Evolutionary conservation across 106 monocot genomes (phyloP).

Genomic region (Allium cepa): DNA sequence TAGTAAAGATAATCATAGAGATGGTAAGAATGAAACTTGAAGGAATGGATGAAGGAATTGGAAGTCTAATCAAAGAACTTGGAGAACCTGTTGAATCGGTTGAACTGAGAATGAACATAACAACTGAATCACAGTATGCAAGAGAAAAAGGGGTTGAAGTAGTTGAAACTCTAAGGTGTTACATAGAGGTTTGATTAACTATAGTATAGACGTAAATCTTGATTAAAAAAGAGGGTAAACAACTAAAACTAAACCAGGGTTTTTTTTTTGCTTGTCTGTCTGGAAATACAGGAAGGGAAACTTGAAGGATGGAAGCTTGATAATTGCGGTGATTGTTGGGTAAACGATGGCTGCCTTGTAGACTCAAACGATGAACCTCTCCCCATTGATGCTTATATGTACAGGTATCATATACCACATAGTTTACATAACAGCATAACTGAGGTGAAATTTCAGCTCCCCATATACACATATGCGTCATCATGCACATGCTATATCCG

Average conservation of each 20-base stretch:
- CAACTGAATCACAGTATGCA: slow-evolving; percentile 30
- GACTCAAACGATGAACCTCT: slow-evolving; percentile 35
- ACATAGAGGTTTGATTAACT: slow-evolving; percentile 25
- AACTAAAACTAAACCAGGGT: not conserved
- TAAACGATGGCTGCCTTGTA: slow-evolving; percentile 44
- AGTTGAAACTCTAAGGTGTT: slow-evolving; percentile 32
- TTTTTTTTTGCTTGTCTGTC: not conserved
- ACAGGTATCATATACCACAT: slow-evolving; percentile 23
- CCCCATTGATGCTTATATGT: slow-evolving; percentile 52
- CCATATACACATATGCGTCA: not conserved
- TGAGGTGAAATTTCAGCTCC: too few species aligned
- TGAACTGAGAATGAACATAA: slow-evolving; percentile 39
- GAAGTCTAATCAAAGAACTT: slow-evolving; percentile 37
- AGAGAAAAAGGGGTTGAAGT: slow-evolving; percentile 33
- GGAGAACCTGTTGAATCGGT: slow-evolving; percentile 41
- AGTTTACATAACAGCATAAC: too few species aligned
- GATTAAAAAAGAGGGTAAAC: not conserved
- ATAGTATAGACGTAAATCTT: not conserved
- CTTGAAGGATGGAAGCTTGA: slow-evolving; percentile 45
- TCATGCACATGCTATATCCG: not conserved
- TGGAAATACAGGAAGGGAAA: slow-evolving; percentile 22
- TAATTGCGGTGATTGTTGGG: slow-evolving; percentile 54
- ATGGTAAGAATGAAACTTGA: slow-evolving; percentile 45
- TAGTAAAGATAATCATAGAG: slow-evolving; percentile 57
- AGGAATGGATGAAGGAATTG: slow-evolving; percentile 35